Evolutionary conservation across 306 rosid species (phyloP).

Genomic region (Pachyrhizus erosus): DNA sequence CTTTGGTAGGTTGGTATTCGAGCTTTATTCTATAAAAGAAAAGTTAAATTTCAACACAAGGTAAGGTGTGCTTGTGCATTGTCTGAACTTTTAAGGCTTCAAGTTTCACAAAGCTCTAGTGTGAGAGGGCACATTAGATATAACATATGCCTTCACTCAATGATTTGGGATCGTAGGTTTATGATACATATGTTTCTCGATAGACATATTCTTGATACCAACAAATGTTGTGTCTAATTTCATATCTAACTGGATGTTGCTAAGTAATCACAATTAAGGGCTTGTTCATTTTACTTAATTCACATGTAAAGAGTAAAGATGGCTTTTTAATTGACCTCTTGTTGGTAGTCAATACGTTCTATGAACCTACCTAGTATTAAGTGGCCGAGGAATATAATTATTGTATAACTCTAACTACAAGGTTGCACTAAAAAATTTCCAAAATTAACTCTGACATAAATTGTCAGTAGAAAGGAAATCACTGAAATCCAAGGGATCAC

Average conservation of each 20-base stretch:
- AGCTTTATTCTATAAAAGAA: not conserved
- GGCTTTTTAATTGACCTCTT: not conserved
- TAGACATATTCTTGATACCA: not conserved
- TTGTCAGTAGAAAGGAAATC: not conserved
- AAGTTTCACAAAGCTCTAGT: not conserved
- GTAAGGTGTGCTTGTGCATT: not conserved
- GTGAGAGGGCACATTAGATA: not conserved
- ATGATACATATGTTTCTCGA: not conserved
- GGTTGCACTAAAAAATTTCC: constrained; percentile 19
- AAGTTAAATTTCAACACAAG: constrained; percentile 10
- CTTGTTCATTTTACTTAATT: constrained; percentile 18
- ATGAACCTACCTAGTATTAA: constrained; percentile 1
- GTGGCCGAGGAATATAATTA: not conserved
- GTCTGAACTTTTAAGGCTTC: not conserved
- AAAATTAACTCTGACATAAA: constrained; percentile 13
- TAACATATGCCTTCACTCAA: not conserved
- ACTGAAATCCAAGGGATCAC: constrained; percentile 21
- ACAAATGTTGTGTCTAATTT: constrained; percentile 7
- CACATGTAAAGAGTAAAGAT: not conserved
- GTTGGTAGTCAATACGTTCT: not conserved
- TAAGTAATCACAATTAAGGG: not conserved
- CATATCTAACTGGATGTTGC: not conserved
- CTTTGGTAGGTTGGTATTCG: not conserved
- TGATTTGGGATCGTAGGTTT: not conserved
- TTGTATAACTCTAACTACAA: constrained; percentile 18